Base-by-base conservation (phyloP, 192 early-diverging fungal genomes). In the Linnemannia schmuckeri region DNA sequence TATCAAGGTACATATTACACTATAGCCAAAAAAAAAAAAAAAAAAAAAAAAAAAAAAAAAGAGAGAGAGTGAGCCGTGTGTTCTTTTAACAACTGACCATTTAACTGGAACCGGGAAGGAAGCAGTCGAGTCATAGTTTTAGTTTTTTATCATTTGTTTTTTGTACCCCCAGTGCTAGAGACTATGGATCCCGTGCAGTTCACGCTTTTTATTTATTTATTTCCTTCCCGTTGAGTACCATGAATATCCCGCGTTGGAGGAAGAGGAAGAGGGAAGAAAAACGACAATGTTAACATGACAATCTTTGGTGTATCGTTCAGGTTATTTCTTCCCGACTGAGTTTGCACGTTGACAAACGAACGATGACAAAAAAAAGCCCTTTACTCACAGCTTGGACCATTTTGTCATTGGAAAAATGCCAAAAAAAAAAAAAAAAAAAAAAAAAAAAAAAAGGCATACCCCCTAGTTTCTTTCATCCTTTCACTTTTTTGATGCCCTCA, bases 1-100 rank as follows among this genome's bases (percentile, higher is more conserved):
- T 41, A 80, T 98, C 42, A 97, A 96, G 90, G 96, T 96, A 88
- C 10, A 63, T 63, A n/a, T 30, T 63, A 61, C n/a, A 24, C 61
- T 3, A 63, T n/a, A 17, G 6, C 52, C 24, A 57, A 0, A 5
- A 7, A 1, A n/a, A 24, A 6, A 24, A 30, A 61, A 12, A n/a
- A 33, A 66, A 66, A 30, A 46, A 61, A 1, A 9, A 9, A 2
- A 27, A 24, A 6, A 24, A 30, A 61, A 12, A n/a, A 13, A 66
- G 33, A 30, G 37, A 37, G 37, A 3, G 37, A 37, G 37, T 13
- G 27, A 10, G 30, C 33, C 30, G 61, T 66, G 61, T 66, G 61
- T 66, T 66, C 27, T 12, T 15, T 10, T 27, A 57, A 27, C 55
- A 66, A 66, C 61, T 33, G 61, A 33, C 61, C n/a, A 22, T 30